Percentiles rank a stretch among this genome's conserved stretches.
Conservation (phyloP, 2,329 filamentous ascomycete genomes). For the Xylaria polymorpha region DNA sequence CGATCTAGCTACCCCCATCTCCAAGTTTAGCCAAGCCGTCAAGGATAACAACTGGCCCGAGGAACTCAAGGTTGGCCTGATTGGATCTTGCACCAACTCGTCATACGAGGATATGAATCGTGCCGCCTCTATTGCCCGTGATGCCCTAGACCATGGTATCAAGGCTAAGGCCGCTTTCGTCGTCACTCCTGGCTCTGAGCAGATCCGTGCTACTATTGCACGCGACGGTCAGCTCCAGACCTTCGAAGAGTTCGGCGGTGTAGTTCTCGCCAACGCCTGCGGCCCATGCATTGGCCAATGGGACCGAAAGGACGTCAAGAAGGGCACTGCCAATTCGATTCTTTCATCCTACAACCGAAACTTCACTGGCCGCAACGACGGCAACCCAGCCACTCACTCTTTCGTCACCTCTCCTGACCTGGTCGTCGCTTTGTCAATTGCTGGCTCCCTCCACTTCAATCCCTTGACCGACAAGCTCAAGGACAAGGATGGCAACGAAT, state of each 20-base stretch:
- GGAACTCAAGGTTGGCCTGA: conserved; percentile 95
- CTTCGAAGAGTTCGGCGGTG: conserved; percentile 94
- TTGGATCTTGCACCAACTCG: conserved; percentile 97
- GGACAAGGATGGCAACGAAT: conserved; percentile 96
- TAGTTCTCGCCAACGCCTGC: conserved; percentile 95
- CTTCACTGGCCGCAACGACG: conserved; percentile 98
- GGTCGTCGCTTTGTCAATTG: conserved; percentile 86
- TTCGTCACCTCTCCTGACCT: conserved; percentile 93
- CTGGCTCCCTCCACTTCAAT: conserved; percentile 91
- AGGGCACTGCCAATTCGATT: conserved; percentile 96
- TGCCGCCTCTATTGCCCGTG: conserved; percentile 88
- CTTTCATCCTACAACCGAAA: conserved; percentile 99
- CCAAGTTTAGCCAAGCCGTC: conserved; percentile 94
- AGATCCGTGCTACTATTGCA: conserved; percentile 92
- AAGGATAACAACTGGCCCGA: conserved; percentile 96
- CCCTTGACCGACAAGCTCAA: conserved; percentile 91
- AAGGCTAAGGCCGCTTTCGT: conserved; percentile 95
- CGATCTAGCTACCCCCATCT: conserved; percentile 96
- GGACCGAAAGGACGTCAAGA: conserved; percentile 93
- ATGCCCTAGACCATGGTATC: conserved; percentile 90
- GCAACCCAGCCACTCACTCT: conserved; percentile 92
- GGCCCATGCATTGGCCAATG: conserved; percentile 94
- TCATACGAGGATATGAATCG: conserved; percentile 91
- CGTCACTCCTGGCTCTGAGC: conserved; percentile 95
- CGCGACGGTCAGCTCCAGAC: conserved; percentile 92